A percentile compares a stretch with the other conserved stretches of the same genome.
Conservation (phyloP, 2,329 filamentous ascomycete species). For the Aphanocladium album region DNA sequence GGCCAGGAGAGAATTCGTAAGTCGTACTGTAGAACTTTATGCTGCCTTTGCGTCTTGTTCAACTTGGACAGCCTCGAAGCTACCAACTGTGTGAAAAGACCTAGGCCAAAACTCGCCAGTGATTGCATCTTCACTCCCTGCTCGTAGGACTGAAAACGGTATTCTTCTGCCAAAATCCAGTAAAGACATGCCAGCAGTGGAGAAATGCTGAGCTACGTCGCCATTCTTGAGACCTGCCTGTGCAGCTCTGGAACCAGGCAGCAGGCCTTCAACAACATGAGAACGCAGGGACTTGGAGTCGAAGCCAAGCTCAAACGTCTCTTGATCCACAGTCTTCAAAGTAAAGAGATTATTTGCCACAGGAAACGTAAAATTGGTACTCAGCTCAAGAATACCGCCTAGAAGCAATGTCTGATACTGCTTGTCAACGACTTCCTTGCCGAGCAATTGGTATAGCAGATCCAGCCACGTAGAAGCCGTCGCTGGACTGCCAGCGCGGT, state of each 20-base stretch:
- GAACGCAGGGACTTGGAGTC: neutral
- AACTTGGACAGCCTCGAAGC: neutral
- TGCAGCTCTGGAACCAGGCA: neutral
- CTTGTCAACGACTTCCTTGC: neutral
- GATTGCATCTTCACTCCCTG: conserved; percentile 5
- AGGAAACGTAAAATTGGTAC: neutral
- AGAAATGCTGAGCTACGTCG: neutral
- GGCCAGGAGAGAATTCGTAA: too few relatives aligned
- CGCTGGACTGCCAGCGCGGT: neutral
- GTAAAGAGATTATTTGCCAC: neutral
- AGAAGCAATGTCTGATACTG: neutral
- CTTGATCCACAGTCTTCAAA: neutral
- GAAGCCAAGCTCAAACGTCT: neutral
- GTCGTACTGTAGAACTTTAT: neutral
- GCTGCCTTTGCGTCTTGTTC: neutral
- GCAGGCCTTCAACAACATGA: neutral
- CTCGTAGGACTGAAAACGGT: neutral
- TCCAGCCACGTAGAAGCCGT: neutral
- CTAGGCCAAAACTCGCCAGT: neutral
- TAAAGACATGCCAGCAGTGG: neutral
- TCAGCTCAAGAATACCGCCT: neutral
- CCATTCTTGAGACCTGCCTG: neutral
- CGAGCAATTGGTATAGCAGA: neutral
- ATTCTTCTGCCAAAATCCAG: neutral
- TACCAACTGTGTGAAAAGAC: neutral